Conservation (phyloP, 2,329 filamentous ascomycete genomes). For the Ophiognomonia clavigignenti-juglandacearum region DNA sequence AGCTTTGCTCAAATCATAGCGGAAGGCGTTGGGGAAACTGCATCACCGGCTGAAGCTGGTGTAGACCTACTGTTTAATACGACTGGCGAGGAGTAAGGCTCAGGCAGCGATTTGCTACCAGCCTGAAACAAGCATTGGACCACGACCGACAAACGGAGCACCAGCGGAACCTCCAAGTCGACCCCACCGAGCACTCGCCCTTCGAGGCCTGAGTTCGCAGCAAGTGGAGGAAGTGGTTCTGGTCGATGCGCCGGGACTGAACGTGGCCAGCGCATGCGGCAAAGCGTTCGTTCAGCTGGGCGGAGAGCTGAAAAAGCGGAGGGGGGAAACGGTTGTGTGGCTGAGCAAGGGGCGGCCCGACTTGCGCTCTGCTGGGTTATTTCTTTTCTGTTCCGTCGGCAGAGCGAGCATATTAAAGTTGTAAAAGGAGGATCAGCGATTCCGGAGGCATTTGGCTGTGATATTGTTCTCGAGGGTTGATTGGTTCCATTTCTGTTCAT, state of each 20-base stretch:
- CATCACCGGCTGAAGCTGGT: slow-evolving; percentile 16
- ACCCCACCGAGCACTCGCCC: neutral
- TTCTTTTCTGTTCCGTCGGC: slow-evolving; percentile 1
- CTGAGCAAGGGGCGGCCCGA: neutral
- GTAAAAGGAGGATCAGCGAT: slow-evolving; percentile 11
- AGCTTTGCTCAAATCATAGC: slow-evolving; percentile 40
- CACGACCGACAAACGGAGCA: neutral
- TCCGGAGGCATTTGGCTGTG: slow-evolving; percentile 11
- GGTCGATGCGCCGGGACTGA: no score
- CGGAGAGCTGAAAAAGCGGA: no score
- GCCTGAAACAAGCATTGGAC: slow-evolving; percentile 9
- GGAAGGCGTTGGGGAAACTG: slow-evolving; percentile 46
- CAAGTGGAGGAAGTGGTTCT: no score
- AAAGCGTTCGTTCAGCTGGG: no score
- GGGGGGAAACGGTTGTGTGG: neutral
- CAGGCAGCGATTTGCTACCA: slow-evolving; percentile 16
- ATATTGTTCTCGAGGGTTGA: slow-evolving; percentile 6
- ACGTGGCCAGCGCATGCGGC: no score
- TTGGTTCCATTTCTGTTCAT: slow-evolving; percentile 2
- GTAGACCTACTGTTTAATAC: slow-evolving; percentile 32
- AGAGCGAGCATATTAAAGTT: slow-evolving; percentile 6
- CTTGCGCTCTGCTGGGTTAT: slow-evolving; percentile 5
- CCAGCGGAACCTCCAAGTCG: neutral
- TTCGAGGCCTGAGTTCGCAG: no score
- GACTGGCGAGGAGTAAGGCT: slow-evolving; percentile 17